Conservation (phyloP, 306 rosid genomes). For the Crotalaria pallida region DNA sequence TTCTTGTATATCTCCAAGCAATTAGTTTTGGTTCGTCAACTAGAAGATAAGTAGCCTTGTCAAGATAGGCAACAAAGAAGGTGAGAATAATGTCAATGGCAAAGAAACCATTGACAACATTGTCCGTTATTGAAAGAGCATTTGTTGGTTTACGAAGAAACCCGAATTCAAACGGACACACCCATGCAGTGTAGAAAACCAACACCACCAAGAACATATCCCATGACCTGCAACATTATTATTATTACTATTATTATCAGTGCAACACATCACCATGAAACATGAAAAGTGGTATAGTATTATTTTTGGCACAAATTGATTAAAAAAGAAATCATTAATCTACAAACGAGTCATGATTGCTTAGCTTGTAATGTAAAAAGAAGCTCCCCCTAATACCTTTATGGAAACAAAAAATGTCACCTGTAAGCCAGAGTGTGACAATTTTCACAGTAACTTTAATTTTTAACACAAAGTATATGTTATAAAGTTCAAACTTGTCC, state of each 20-base stretch:
- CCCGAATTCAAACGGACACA: constrained; percentile 77
- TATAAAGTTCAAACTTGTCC: too few species aligned
- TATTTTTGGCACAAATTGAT: too few species aligned
- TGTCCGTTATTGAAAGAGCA: constrained; percentile 36
- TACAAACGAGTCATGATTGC: too few species aligned
- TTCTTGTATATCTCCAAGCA: constrained; percentile 50
- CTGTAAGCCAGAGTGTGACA: too few species aligned
- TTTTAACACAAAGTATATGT: too few species aligned
- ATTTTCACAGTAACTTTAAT: too few species aligned
- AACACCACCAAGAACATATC: constrained; percentile 44
- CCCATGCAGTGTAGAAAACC: constrained; percentile 82
- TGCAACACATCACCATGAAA: not conserved
- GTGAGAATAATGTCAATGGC: constrained; percentile 57
- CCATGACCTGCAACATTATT: constrained; percentile 56
- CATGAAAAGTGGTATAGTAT: too few species aligned
- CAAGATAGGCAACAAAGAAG: constrained; percentile 72
- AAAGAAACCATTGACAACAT: constrained; percentile 56
- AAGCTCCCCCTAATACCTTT: too few species aligned
- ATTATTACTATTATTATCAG: too few species aligned
- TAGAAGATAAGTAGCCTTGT: constrained; percentile 48
- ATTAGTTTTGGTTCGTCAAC: constrained; percentile 39
- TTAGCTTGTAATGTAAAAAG: too few species aligned
- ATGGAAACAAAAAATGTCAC: too few species aligned
- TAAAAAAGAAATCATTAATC: too few species aligned
- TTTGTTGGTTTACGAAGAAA: constrained; percentile 32